Evolutionary conservation across 1,139 yeast species (phyloP), one percentile per base, ranked within the genome.

Genomic region (Ogataea hybrid): DNA sequence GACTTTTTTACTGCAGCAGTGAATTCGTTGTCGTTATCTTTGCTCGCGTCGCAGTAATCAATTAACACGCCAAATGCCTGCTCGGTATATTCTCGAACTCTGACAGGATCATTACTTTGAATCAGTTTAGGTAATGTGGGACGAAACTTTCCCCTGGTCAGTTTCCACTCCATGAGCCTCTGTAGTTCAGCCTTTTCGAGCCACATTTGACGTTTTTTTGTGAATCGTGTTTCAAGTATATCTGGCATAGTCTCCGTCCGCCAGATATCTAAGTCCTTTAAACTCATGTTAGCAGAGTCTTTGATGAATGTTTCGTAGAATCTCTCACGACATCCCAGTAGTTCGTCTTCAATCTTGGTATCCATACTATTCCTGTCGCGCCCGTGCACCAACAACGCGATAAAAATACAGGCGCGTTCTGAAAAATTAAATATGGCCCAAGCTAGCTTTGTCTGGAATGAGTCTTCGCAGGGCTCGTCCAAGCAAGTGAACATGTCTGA

Each of bases 161-260:
- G 62, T 43, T 74, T 74, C 77, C 77, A 73, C 44, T 73, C 77
- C 73, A 73, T 64, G 25, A 73, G 49, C 25, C 66, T 55, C 3
- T 54, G 54, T 51, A 73, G 60, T 48, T 74, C 78, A 1, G 61
- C 60, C 42, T 65, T 64, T 10, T 64, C 62, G 9, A 73, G 42
- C 63, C 67, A 67, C 6, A 63, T 44, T 8, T 43, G 32, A 5
- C 52, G 49, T n/a, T 57, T 48, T 5, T 53, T 43, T 6, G 54
- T 42, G 42, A 50, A 40, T 54, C 48, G 70, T 44, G 18, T 35
- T 10, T 23, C 21, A 6, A 52, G 25, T 5, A 12, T 17, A 15
- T 33, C 35, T 6, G 75, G 73, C 15, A 72, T 49, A 10, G 53
- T 56, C 1, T 41, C 30, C 22, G 47, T 49, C 46, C 63, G 61